Conservation (phyloP, 2,329 filamentous ascomycete species). For the Hortaea werneckii region DNA sequence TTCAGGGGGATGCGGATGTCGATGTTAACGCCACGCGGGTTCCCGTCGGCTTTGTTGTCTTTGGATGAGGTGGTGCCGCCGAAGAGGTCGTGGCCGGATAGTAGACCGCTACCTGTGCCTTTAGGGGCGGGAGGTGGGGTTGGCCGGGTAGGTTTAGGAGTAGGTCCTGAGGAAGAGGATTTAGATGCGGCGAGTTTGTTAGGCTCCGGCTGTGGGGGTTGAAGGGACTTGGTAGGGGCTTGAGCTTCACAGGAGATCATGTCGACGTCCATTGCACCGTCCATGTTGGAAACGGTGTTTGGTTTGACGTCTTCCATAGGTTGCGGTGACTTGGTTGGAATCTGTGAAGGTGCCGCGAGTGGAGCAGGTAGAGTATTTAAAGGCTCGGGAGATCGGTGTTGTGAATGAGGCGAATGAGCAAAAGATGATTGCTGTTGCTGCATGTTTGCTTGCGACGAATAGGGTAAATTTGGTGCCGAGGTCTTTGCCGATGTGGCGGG, state of each 20-base stretch:
- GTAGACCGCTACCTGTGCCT: slow-evolving; percentile 52
- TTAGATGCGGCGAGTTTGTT: slow-evolving; percentile 13
- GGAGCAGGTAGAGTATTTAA: slow-evolving; percentile 3
- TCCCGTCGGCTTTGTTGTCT: slow-evolving; percentile 30
- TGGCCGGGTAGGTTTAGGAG: slow-evolving; percentile 29
- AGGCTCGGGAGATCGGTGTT: neutral
- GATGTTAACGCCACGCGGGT: slow-evolving; percentile 73
- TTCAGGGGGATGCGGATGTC: slow-evolving; percentile 72
- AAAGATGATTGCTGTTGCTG: slow-evolving; percentile 10
- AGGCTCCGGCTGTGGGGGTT: neutral
- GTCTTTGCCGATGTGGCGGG: slow-evolving; percentile 32
- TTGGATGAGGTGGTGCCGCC: slow-evolving; percentile 48
- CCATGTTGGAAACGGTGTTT: slow-evolving; percentile 1
- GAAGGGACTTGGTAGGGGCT: slow-evolving; percentile 52
- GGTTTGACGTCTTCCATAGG: neutral
- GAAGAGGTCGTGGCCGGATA: slow-evolving; percentile 52
- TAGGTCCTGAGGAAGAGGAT: slow-evolving; percentile 22
- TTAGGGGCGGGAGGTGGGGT: slow-evolving; percentile 35
- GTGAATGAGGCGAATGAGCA: slow-evolving; percentile 8
- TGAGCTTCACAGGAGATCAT: slow-evolving; percentile 8
- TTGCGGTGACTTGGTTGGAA: slow-evolving; percentile 24
- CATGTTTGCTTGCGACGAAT: slow-evolving; percentile 14
- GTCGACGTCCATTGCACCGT: slow-evolving; percentile 26
- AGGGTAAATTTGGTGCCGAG: slow-evolving; percentile 22
- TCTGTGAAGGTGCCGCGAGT: slow-evolving; percentile 44